phyloP scores from a whole-genome alignment of 2,329 filamentous ascomycete genomes.

The Phyllosticta citribraziliensis region DNA sequence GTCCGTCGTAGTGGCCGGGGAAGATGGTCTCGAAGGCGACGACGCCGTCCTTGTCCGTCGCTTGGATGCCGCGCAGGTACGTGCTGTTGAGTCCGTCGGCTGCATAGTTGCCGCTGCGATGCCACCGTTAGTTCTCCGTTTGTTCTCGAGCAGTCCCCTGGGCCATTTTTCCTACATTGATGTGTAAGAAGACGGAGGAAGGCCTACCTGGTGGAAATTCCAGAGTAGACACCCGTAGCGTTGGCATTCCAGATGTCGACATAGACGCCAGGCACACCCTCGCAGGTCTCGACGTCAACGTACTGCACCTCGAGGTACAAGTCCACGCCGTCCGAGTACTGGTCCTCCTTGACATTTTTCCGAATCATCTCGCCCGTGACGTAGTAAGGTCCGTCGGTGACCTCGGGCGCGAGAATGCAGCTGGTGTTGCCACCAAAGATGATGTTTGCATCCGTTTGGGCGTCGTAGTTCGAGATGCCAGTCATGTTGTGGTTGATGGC shows the following conservation, averaged over 20 bases:
- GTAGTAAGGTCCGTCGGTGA: constrained; percentile 27
- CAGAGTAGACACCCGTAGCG: constrained; percentile 33
- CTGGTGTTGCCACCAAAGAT: constrained; percentile 24
- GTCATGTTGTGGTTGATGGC: constrained; percentile 23
- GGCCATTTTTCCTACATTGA: neutral
- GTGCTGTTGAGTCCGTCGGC: constrained; percentile 22
- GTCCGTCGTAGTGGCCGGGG: constrained; percentile 32
- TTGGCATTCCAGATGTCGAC: constrained; percentile 45
- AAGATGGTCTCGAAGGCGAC: constrained; percentile 40
- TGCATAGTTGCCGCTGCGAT: constrained; percentile 21
- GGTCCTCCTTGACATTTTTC: constrained; percentile 37
- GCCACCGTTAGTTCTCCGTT: constrained; percentile 30
- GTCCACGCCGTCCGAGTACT: constrained; percentile 34
- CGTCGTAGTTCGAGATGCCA: constrained; percentile 16
- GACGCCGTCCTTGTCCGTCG: constrained; percentile 38
- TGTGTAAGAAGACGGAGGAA: neutral
- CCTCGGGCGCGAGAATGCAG: constrained; percentile 26
- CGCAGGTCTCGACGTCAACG: constrained; percentile 45
- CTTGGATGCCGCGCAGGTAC: constrained; percentile 41
- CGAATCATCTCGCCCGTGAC: constrained; percentile 45
- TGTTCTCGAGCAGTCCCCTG: constrained; percentile 17
- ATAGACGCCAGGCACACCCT: constrained; percentile 39
- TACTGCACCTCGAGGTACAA: constrained; percentile 44
- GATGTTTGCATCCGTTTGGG: constrained; percentile 16
- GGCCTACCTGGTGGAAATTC: constrained; percentile 12